A percentile compares a stretch with the other conserved stretches of the same genome.
phyloP scores from a whole-genome alignment of 768 basidiomycete species.

The Rhizopogon sp. region DNA sequence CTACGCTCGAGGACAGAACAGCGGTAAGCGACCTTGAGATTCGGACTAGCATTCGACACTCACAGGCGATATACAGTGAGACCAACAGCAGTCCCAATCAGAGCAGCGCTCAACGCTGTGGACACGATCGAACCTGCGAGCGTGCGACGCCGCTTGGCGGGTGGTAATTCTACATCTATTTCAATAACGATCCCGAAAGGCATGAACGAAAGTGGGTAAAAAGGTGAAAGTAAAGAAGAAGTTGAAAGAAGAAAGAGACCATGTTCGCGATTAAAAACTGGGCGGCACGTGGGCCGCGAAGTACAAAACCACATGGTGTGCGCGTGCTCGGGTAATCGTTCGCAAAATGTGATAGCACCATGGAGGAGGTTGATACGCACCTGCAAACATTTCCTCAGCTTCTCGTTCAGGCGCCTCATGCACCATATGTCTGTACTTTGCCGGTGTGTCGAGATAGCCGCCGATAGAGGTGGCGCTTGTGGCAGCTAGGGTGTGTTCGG shows the following conservation, averaged over 20 bases:
- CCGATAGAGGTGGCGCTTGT: slow-evolving; percentile 48
- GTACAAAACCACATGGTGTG: slow-evolving; percentile 14
- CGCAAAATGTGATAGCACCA: slow-evolving; percentile 13
- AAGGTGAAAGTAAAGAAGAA: slow-evolving; percentile 8
- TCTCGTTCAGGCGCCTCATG: slow-evolving; percentile 30
- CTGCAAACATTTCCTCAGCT: slow-evolving; percentile 41
- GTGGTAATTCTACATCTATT: slow-evolving; percentile 65
- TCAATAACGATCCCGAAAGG: slow-evolving; percentile 36
- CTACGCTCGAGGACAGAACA: slow-evolving; percentile 27
- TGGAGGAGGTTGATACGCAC: slow-evolving; percentile 27
- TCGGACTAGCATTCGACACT: slow-evolving; percentile 25
- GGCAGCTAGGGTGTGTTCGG: slow-evolving; percentile 49
- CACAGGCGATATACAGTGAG: slow-evolving; percentile 84
- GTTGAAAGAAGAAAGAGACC: neutral
- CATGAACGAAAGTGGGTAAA: slow-evolving; percentile 21
- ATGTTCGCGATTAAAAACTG: slow-evolving; percentile 9
- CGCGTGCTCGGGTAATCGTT: slow-evolving; percentile 19
- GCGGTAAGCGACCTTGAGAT: slow-evolving; percentile 1
- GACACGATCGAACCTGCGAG: slow-evolving; percentile 81
- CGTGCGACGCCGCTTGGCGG: slow-evolving; percentile 75
- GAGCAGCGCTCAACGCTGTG: slow-evolving; percentile 78
- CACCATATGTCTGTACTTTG: slow-evolving; percentile 47
- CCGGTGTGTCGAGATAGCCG: slow-evolving; percentile 68
- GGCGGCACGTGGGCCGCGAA: slow-evolving; percentile 12
- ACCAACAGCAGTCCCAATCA: slow-evolving; percentile 84